Base-by-base conservation (phyloP, 2,329 filamentous ascomycete genomes). In the Fusarium transvaalense region DNA sequence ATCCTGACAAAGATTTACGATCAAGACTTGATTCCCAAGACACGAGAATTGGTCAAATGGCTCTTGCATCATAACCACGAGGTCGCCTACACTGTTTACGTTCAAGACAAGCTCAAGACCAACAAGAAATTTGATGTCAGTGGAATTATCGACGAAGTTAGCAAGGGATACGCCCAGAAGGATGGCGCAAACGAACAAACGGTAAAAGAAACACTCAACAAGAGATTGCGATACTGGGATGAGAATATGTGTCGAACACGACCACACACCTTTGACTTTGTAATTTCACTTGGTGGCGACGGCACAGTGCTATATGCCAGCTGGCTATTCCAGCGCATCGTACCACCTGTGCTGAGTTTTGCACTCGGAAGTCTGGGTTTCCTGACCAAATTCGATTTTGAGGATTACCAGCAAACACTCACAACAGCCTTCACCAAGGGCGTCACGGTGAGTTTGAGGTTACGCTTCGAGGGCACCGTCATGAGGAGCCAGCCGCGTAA, bases 281-380 rank as follows among this genome's bases (percentile, higher is more conserved):
- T 97, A 52, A 88, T 99, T 46, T 97, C 95, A 0, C 86, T 97
- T 5, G 94, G 94, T 48, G 96, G 96, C 14, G 96, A 99, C 76
- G 96, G 96, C n/a, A 99, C 96, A 0, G 95, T 99, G 9, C 83
- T 99, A 13, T 98, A 97, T 76, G 92, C 95, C 6, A 97, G 93
- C 76, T 98, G 95, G 94, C 84, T 99, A 2, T 99, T 99, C 78
- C 96, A 99, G 81, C 89, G 92, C 41, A 92, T 98, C 46, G 95
- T 98, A 1, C 96, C 96, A 8, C 96, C 96, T 0, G 93, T 97
- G 1, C 83, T 99, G 65, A 95, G 93, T 64, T 98, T 99, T 78
- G 88, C 94, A 1, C 83, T 98, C 12, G 96, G 96, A 10, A 97
- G 94, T 25, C 84, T 99, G 7, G 96, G 96, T 0, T 99, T 99